Conservation (phyloP, 2,329 filamentous ascomycete genomes). For the Nothophaeocryptopus gaeumannii region DNA sequence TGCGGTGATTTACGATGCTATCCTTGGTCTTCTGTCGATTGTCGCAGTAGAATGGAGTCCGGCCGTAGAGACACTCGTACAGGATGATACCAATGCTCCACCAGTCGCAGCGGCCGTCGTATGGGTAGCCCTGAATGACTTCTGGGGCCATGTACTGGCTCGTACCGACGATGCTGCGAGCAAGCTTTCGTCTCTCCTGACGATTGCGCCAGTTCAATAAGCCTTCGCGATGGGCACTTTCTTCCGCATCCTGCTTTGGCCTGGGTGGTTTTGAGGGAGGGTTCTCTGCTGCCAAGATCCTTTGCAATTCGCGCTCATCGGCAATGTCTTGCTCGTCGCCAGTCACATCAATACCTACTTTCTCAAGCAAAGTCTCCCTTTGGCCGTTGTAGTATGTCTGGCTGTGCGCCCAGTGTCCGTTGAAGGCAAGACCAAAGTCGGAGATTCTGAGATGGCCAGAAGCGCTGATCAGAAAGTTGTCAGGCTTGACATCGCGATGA, state of each 20-base stretch:
- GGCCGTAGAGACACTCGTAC: slow-evolving; percentile 90
- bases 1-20: slow-evolving; percentile 74
- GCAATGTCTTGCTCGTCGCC: slow-evolving; percentile 71
- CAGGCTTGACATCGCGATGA: slow-evolving; percentile 92
- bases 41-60: slow-evolving; percentile 82
- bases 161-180: slow-evolving; percentile 85
- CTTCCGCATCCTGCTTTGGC: slow-evolving; percentile 25
- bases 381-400: slow-evolving; percentile 82
- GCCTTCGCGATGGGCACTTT: slow-evolving; percentile 31
- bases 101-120: slow-evolving; percentile 93
- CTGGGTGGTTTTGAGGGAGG: slow-evolving; percentile 1
- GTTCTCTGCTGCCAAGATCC: neutral
- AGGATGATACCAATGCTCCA: slow-evolving; percentile 95
- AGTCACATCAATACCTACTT: slow-evolving; percentile 67
- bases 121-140: slow-evolving; percentile 75
- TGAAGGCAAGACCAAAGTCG: slow-evolving; percentile 92
- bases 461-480: slow-evolving; percentile 90
- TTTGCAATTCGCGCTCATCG: slow-evolving; percentile 36
- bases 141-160: slow-evolving; percentile 99
- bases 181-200: slow-evolving; percentile 63
- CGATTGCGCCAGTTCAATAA: slow-evolving; percentile 45
- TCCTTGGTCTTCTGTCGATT: slow-evolving; percentile 79
- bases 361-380: slow-evolving; percentile 73
- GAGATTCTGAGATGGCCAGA: slow-evolving; percentile 92
- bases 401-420: slow-evolving; percentile 92